phyloP scores from a whole-genome alignment of 2,329 filamentous ascomycete genomes.

The Aspergillus hortae region DNA sequence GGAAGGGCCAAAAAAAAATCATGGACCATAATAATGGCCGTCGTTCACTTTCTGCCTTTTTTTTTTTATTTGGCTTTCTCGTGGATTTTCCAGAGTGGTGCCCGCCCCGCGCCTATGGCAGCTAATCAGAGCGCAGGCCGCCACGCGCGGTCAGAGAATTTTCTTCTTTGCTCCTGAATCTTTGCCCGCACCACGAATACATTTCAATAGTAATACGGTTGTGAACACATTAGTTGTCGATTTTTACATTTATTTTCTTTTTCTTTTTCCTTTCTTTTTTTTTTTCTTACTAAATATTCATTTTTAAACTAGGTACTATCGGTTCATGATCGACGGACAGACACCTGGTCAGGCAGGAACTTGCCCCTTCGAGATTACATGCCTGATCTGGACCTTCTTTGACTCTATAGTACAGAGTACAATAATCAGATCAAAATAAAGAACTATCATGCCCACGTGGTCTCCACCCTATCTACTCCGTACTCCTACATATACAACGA shows the following conservation, averaged over 20 bases:
- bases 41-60: too few relatives aligned
- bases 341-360: not conserved
- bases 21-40: constrained; percentile 10
- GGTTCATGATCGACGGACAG: not conserved
- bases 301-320: not conserved
- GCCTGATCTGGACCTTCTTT: not conserved
- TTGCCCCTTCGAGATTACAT: not conserved
- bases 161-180: constrained; percentile 9
- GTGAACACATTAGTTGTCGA: not conserved
- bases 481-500: constrained; percentile 71
- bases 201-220: not conserved
- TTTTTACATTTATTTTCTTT: not conserved
- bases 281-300: not conserved
- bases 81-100: constrained; percentile 22
- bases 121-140: constrained; percentile 21
- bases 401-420: too few relatives aligned
- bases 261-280: not conserved
- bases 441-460: constrained; percentile 4
- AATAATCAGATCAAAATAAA: not conserved
- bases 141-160: constrained; percentile 23
- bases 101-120: constrained; percentile 23
- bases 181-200: not conserved
- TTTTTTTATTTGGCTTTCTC: constrained; percentile 15
- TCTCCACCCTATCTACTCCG: not conserved
- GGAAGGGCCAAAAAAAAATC: constrained; percentile 18